Conservation (phyloP, 768 basidiomycete genomes). For the Rhodotorula toruloides region DNA sequence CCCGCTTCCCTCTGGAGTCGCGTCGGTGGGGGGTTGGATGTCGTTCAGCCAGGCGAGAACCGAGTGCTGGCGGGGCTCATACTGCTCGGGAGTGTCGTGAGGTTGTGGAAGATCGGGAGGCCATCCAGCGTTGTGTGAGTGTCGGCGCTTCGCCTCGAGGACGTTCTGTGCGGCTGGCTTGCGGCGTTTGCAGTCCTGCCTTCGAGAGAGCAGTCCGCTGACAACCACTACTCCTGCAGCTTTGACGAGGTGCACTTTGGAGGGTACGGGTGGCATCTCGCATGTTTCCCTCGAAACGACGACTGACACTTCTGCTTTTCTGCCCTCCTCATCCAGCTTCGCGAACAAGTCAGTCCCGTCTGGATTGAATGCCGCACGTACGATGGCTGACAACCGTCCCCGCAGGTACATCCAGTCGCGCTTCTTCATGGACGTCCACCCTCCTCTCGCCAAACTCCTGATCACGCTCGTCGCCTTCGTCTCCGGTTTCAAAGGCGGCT, state of each 20-base stretch:
- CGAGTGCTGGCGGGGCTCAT: constrained; percentile 64
- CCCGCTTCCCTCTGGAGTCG: constrained; percentile 4
- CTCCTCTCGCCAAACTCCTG: constrained; percentile 89
- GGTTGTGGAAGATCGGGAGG: constrained; percentile 75
- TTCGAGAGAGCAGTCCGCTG: not conserved
- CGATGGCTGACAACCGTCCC: too few relatives aligned
- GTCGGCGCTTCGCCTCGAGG: constrained; percentile 54
- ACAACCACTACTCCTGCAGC: constrained; percentile 50
- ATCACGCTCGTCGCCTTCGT: constrained; percentile 86
- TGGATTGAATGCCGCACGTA: not conserved
- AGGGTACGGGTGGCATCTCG: constrained; percentile 53
- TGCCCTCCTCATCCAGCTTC: constrained; percentile 24
- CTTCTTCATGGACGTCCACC: constrained; percentile 71
- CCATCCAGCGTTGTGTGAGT: constrained; percentile 74
- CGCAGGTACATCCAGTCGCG: constrained; percentile 35
- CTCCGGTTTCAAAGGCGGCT: constrained; percentile 73
- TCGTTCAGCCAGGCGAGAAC: constrained; percentile 57
- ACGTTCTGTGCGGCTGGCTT: not conserved
- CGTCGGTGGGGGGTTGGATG: constrained; percentile 29
- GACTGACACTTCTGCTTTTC: not conserved
- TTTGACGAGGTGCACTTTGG: constrained; percentile 99
- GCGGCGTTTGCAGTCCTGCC: too few relatives aligned
- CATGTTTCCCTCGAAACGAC: too few relatives aligned
- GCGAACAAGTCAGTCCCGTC: constrained; percentile 36
- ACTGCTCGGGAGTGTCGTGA: constrained; percentile 69